Evolutionary conservation across 2,329 filamentous ascomycete genomes (phyloP), one percentile per base, ranked within the genome.

Genomic region (Sclerotinia glacialis): DNA sequence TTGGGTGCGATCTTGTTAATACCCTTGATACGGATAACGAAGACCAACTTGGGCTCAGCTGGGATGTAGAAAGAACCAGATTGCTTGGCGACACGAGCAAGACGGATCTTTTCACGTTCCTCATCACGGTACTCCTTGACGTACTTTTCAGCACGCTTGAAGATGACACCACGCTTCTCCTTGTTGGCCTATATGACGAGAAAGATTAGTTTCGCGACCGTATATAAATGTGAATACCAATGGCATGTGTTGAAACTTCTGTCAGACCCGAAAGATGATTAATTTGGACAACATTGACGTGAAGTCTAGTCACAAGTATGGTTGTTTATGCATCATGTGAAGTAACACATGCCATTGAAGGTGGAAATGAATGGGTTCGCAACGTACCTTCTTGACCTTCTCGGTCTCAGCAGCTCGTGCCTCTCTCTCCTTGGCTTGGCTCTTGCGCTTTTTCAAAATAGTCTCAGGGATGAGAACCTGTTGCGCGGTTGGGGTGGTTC

Each of bases 1-100:
- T 99, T 98, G 77, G 95, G 95, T 80, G 96, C 89, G 78, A 99
- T 98, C 91, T 99, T 99, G 92, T 98, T 98, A 93, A 99, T 98
- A 96, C 89, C 95, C 92, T 99, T 99, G 88, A 99, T 99, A 82
- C 95, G 94, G 83, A 98, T 85, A 77, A 99, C 89, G 82, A 99
- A 99, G 85, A 94, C 93, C 78, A 99, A 86, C 85, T 97, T 97
- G 80, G 91, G 84, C 88, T 99, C 93, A 72, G 92, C 93, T 73
- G 92, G 89, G 76, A 99, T 90, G 83, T 96, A 95, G 87, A 94
- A 95, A 80, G 87, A 91, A 81, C 94, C 94, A 78, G 92, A 89
- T 82, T 92, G 86, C 88, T 96, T 96, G 83, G 93, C 91, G 74
- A 93, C 83, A 76, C 95, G 94, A 78, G 86, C 80, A 72, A 99